A percentile compares a stretch with the other conserved stretches of the same genome.
Evolutionary conservation across 306 rosid species (phyloP).

Genomic region (Corylus avellana): DNA sequence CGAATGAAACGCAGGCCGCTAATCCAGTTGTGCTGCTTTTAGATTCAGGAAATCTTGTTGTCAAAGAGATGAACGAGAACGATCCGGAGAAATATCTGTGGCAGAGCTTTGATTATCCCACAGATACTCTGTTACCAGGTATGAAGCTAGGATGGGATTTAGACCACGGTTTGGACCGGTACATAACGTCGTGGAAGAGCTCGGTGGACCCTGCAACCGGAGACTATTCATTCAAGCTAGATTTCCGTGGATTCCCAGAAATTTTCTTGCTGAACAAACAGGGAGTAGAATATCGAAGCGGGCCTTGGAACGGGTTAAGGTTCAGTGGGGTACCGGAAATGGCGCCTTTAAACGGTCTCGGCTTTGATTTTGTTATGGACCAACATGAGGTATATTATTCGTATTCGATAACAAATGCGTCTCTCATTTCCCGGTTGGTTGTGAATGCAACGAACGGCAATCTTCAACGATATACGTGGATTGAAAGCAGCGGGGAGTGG

Average conservation of each 20-base stretch:
- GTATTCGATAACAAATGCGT: slow-evolving; percentile 23
- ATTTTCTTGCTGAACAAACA: slow-evolving; percentile 32
- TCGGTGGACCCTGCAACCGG: slow-evolving; percentile 58
- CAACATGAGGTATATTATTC: slow-evolving; percentile 50
- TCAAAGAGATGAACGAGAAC: slow-evolving; percentile 32
- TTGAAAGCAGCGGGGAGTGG: slow-evolving; percentile 43
- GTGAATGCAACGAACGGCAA: slow-evolving; percentile 32
- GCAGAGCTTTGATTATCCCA: slow-evolving; percentile 81
- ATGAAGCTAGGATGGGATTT: slow-evolving; percentile 77
- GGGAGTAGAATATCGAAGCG: slow-evolving; percentile 39
- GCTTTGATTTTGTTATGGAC: slow-evolving; percentile 30
- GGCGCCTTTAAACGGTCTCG: slow-evolving; percentile 29
- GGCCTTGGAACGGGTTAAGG: slow-evolving; percentile 78
- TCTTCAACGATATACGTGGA: slow-evolving; percentile 51
- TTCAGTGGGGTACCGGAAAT: slow-evolving; percentile 81
- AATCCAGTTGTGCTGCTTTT: slow-evolving; percentile 50
- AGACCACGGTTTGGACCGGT: slow-evolving; percentile 31
- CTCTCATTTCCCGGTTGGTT: slow-evolving; percentile 39
- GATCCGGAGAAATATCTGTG: slow-evolving; percentile 40
- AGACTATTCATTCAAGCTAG: slow-evolving; percentile 42
- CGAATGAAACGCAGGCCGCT: slow-evolving; percentile 29
- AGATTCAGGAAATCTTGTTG: slow-evolving; percentile 61
- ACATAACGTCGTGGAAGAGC: slow-evolving; percentile 59
- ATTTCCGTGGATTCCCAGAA: slow-evolving; percentile 59
- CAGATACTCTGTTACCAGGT: slow-evolving; percentile 61